Evolutionary conservation across 768 basidiomycete genomes (phyloP).

Genomic region (Rhodotorula kratochvilovae): DNA sequence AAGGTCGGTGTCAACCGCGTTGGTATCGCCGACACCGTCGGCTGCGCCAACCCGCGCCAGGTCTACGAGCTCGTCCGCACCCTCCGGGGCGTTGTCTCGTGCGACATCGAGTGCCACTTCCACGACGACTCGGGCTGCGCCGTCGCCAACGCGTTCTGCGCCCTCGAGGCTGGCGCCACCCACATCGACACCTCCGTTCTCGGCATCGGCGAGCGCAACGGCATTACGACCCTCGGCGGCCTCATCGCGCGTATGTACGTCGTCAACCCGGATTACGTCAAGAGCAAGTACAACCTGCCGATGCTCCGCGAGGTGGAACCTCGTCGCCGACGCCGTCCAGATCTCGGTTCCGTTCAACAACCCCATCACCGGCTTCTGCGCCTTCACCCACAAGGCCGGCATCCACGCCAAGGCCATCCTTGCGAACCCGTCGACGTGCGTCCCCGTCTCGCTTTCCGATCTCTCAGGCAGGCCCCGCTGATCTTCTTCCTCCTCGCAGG

Average conservation of each 20-base stretch:
- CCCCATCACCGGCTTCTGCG: slow-evolving; percentile 86
- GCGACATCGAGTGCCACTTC: slow-evolving; percentile 96
- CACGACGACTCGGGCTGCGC: slow-evolving; percentile 91
- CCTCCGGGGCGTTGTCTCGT: slow-evolving; percentile 87
- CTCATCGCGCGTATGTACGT: slow-evolving; percentile 88
- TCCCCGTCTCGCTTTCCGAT: slow-evolving; percentile 45
- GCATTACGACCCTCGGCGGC: slow-evolving; percentile 96
- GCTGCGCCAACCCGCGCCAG: slow-evolving; percentile 96
- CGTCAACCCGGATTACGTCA: slow-evolving; percentile 97
- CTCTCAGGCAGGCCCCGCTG: neutral
- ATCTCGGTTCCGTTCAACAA: slow-evolving; percentile 97
- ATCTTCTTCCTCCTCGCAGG: neutral
- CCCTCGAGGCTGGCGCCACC: slow-evolving; percentile 96
- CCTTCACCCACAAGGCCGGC: slow-evolving; percentile 99
- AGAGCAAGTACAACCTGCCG: slow-evolving; percentile 94
- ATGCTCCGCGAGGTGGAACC: slow-evolving; percentile 98
- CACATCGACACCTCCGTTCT: slow-evolving; percentile 98
- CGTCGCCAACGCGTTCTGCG: slow-evolving; percentile 96
- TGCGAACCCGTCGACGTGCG: slow-evolving; percentile 98
- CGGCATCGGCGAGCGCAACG: slow-evolving; percentile 97
- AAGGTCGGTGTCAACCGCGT: slow-evolving; percentile 99
- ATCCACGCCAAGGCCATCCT: slow-evolving; percentile 99
- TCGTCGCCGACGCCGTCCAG: slow-evolving; percentile 97
- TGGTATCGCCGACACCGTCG: slow-evolving; percentile 98
- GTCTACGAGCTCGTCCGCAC: slow-evolving; percentile 98